Base-by-base conservation (phyloP, 1,139 yeast species). In the Scheffersomyces cryptocercus region DNA sequence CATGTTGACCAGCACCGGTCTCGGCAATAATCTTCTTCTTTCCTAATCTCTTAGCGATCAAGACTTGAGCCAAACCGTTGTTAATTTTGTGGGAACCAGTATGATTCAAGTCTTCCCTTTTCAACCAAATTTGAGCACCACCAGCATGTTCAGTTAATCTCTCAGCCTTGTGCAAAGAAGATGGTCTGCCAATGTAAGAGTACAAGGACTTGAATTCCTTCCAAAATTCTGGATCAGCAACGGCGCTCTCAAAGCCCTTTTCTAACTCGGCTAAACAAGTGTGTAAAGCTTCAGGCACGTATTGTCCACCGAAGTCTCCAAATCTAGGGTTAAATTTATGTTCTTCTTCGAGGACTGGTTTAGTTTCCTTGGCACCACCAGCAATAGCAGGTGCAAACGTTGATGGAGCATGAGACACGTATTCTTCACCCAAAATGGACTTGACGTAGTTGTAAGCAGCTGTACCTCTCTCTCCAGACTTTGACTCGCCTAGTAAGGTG, bases 1-100 rank as follows among this genome's bases (percentile, higher is more conserved):
- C 99, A 64, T 93, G 99, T 74, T 93, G 99, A 51, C 99, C 99
- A 43, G 99, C 99, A 67, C 99, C 99, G 37, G 99, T 93, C 73
- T 93, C 99, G 37, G 99, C 99, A 64, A 93, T 93, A 49, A 93
- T 82, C 56, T 87, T 84, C 49, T 74, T 83, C 74, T 93, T 93
- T 39, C 99, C 99, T 55, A 95, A 76, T 65, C 99, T 81, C 66
- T 79, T 88, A 31, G 99, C 99, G 54, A 93, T 77, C 49, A 93
- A 75, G 20, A 89, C 93, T 73, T 93, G 99, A 15, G 97, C 97
- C 51, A 93, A 71, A 24, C 99, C 98, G 59, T 93, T 93, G 69
- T 93, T 93, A 64, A 93, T 93, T 70, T 93, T 93, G 72, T 93
- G 99, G 34, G 96, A 88, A 47, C 99, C 99, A 2, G 99, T 93